Evolutionary conservation across 768 basidiomycete species (phyloP).

Genomic region (Lentinula sp.): DNA sequence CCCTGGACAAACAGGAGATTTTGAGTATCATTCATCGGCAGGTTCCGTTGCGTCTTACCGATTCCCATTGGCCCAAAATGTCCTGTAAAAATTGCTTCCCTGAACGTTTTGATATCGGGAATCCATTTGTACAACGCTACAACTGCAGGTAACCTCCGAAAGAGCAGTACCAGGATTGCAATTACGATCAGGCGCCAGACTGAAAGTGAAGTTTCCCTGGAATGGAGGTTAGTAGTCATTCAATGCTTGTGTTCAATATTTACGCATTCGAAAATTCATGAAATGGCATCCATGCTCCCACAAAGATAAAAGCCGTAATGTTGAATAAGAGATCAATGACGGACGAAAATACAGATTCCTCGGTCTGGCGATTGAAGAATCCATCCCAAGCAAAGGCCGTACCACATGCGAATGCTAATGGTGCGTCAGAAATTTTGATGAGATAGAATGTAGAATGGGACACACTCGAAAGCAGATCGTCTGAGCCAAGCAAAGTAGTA

Average conservation of each 20-base stretch:
- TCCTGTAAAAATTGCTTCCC: constrained; percentile 91
- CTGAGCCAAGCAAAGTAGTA: constrained; percentile 80
- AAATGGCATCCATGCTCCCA: constrained; percentile 98
- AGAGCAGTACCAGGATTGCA: constrained; percentile 72
- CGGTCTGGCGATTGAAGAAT: constrained; percentile 89
- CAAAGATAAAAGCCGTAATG: constrained; percentile 89
- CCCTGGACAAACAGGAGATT: constrained; percentile 33
- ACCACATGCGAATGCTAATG: constrained; percentile 76
- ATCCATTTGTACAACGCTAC: constrained; percentile 86
- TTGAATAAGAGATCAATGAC: constrained; percentile 97
- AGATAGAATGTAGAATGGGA: not conserved
- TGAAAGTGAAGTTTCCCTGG: constrained; percentile 35
- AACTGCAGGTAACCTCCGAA: constrained; percentile 82
- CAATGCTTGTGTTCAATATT: not conserved
- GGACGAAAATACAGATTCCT: constrained; percentile 91
- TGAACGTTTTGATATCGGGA: constrained; percentile 90
- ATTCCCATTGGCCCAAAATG: constrained; percentile 92
- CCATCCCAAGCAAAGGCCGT: constrained; percentile 97
- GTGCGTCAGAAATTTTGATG: not conserved
- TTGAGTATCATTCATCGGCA: not conserved
- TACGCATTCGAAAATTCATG: constrained; percentile 58
- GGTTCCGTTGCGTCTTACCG: constrained; percentile 30
- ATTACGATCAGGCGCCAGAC: constrained; percentile 85
- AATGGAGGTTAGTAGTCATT: not conserved
- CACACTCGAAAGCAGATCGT: constrained; percentile 78